A percentile compares a stretch with the other conserved stretches of the same genome.
phyloP scores from a whole-genome alignment of 2,329 filamentous ascomycete genomes.

The Hypoxylon sp. region DNA sequence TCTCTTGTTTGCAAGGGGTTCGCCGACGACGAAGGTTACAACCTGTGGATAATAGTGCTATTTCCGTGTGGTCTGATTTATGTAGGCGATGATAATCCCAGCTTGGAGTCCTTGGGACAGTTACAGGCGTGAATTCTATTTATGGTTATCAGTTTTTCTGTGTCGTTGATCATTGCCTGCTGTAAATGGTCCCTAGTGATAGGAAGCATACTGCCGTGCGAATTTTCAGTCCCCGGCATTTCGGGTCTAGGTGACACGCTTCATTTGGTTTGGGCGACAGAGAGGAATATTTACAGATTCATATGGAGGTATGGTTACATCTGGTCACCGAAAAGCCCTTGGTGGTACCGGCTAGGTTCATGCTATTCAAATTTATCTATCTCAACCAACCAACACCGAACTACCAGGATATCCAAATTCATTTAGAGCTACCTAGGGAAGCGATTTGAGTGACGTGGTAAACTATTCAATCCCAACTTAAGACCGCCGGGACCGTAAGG shows the following conservation, averaged over 20 bases:
- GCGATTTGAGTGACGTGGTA: not conserved
- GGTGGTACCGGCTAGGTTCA: not conserved
- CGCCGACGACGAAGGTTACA: not conserved
- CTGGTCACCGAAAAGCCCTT: conserved; percentile 10
- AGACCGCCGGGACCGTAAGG: not conserved
- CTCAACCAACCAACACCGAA: not conserved
- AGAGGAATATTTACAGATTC: not conserved
- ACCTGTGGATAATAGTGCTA: not conserved
- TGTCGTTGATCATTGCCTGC: conserved; percentile 14
- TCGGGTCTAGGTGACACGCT: not conserved
- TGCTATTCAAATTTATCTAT: not conserved
- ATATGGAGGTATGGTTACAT: conserved; percentile 7
- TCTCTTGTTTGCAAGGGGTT: not conserved
- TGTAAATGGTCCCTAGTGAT: not conserved
- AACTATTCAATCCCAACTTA: conserved; percentile 14
- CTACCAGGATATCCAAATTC: conserved; percentile 8
- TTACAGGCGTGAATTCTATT: not conserved
- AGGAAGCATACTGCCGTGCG: conserved; percentile 22
- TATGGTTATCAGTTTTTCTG: conserved; percentile 7
- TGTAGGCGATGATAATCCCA: not conserved
- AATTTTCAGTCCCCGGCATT: not conserved
- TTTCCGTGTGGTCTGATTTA: not conserved
- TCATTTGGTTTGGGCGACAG: not conserved
- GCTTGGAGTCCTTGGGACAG: not conserved
- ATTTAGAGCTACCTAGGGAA: not conserved